Base-by-base conservation (phyloP, 352 stramenopile species). In the Ophiocytium majus region DNA sequence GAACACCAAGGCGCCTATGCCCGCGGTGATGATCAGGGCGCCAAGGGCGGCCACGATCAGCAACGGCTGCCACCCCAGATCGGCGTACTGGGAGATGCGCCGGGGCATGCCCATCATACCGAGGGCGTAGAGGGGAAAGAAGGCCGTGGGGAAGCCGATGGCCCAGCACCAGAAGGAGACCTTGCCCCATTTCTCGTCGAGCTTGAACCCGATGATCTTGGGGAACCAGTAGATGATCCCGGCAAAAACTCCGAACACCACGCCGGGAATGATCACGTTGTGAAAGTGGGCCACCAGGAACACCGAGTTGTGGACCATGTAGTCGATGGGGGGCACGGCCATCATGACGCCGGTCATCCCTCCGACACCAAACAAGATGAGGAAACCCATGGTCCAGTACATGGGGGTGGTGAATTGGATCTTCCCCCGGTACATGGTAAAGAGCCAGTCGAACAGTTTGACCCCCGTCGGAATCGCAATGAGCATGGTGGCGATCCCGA, bases 391-490 rank as follows among this genome's bases (percentile, higher is more conserved):
- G 74, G 83, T 86, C 84, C 43, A 89, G 75, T 82, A 74, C 19
- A 71, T 23, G 19, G 57, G 57, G 23, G 57, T 71, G 19, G 28
- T 23, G 19, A 71, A 71, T 23, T 23, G 75, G 50, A 89, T 89
- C 57, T 80, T 83, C 32, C 85, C 84, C 0, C 86, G 83, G 63
- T 83, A 89, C 63, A 89, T 78, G 76, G 83, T 89, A 66, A 79
- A 82, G 49, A 89, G 35, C 83, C 86, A 89, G 86, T 63, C 85
- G 83, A 89, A 89, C 63, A 89, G 66, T 87, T 89, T 89, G 89
- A 89, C 88, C 84, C 85, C 86, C 28, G 86, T 89, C 36, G 86
- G 86, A 32, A 89, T 83, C 43, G 86, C 86, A 85, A 89, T 89
- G 57, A 89, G 89, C 33, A 89, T 89, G 31, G 86, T 89, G 19